These are phyloP conservation scores for Begonia masoniana DNA, from an alignment of 306 rosid species.

Conservation along the genomic window DNA sequence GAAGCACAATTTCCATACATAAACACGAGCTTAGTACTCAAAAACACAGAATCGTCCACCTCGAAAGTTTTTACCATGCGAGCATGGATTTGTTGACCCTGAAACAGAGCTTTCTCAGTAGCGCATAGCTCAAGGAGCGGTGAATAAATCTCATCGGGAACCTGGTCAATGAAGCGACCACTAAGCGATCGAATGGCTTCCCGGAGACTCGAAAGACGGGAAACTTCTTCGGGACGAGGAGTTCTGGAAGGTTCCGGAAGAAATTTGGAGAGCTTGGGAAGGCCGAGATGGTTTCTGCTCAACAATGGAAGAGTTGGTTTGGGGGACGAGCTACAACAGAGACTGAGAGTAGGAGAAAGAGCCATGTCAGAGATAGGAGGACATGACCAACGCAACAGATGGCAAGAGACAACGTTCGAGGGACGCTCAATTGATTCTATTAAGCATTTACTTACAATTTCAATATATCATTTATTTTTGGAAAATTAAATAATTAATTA, in stretches of 20 bases:
- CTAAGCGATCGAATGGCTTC: conserved; percentile 29
- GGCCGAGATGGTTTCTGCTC: not conserved
- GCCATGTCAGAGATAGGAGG: too few relatives aligned
- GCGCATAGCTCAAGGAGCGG: conserved; percentile 51
- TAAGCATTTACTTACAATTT: too few relatives aligned
- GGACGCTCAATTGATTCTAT: too few relatives aligned
- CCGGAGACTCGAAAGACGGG: conserved; percentile 17
- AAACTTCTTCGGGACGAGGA: conserved; percentile 14
- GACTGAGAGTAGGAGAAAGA: too few relatives aligned
- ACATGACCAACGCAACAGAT: too few relatives aligned
- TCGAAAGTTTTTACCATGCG: conserved; percentile 25
- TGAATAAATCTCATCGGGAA: conserved; percentile 33
- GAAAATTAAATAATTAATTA: too few relatives aligned
- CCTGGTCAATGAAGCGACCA: conserved; percentile 9
- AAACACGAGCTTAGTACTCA: conserved; percentile 41
- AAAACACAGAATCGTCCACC: conserved; percentile 24
- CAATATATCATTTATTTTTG: too few relatives aligned
- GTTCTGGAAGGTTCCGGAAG: conserved; percentile 15
- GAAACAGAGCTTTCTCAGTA: conserved; percentile 24
- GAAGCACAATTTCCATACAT: conserved; percentile 58
- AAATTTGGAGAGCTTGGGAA: not conserved
- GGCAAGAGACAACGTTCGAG: too few relatives aligned
- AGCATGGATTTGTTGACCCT: conserved; percentile 61
- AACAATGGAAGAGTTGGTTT: not conserved
- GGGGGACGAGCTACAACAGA: not conserved